These are phyloP conservation scores for Naganishia vaughanmartiniae DNA, from an alignment of 768 basidiomycete species.

Conservation along the genomic window DNA sequence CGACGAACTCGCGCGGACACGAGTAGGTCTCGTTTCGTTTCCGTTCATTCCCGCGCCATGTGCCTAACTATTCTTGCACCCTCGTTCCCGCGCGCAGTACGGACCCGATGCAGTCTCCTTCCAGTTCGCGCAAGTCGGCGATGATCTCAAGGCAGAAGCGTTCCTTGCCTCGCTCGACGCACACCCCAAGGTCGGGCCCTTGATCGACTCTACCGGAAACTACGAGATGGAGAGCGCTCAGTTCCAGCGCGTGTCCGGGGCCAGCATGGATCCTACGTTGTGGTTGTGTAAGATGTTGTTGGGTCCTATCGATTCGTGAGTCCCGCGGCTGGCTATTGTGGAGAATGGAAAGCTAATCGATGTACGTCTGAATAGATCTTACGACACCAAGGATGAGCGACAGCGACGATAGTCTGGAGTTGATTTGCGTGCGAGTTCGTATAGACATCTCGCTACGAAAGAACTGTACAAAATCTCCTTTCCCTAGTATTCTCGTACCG, in stretches of 20 bases:
- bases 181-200: conserved; percentile 50
- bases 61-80: background rate
- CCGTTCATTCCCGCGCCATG: background rate
- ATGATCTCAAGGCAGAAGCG: conserved; percentile 50
- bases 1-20: conserved; percentile 44
- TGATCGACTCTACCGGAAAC: conserved; percentile 52
- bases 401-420: background rate
- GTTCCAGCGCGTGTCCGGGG: conserved; percentile 37
- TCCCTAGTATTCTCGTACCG: background rate
- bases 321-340: background rate
- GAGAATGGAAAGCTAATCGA: background rate
- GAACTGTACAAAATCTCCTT: background rate
- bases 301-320: conserved; percentile 40
- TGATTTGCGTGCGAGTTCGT: background rate
- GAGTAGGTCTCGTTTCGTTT: conserved; percentile 33
- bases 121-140: conserved; percentile 51
- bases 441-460: background rate
- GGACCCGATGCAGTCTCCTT: conserved; percentile 51
- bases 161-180: conserved; percentile 53
- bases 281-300: conserved; percentile 52
- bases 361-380: background rate
- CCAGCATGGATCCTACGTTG: conserved; percentile 46
- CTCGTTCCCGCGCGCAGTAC: conserved; percentile 23
- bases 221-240: conserved; percentile 49
- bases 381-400: conserved; percentile 1